A percentile compares a stretch with the other conserved stretches of the same genome.
Conservation (phyloP, 352 stramenopile genomes). For the Phytophthora pinifolia region DNA sequence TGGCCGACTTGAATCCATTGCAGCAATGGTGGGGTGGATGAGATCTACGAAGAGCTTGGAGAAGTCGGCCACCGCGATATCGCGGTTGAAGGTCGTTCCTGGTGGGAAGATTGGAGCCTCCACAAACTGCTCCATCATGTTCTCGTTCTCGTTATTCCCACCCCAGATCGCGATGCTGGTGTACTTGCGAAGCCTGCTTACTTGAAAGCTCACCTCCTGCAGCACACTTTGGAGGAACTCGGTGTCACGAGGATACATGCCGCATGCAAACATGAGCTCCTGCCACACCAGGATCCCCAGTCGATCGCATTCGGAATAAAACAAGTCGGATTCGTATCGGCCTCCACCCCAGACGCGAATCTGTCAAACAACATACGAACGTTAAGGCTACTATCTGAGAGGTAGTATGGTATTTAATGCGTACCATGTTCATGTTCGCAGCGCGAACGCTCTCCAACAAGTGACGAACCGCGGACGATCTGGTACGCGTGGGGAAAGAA, state of each 20-base stretch:
- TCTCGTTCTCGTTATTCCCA: slow-evolving; percentile 91
- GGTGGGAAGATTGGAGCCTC: slow-evolving; percentile 53
- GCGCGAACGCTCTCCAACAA: slow-evolving; percentile 54
- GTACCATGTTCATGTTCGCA: slow-evolving; percentile 87
- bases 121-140: slow-evolving; percentile 84
- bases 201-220: slow-evolving; percentile 65
- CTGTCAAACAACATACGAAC: slow-evolving; percentile 20
- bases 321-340: slow-evolving; percentile 80
- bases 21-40: slow-evolving; percentile 52
- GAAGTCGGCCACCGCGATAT: slow-evolving; percentile 79
- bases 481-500: slow-evolving; percentile 68
- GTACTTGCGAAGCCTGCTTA: slow-evolving; percentile 66
- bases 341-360: slow-evolving; percentile 88
- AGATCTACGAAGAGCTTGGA: slow-evolving; percentile 81
- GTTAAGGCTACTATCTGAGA: background rate
- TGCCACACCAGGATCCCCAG: slow-evolving; percentile 89
- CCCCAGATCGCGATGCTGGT: slow-evolving; percentile 89
- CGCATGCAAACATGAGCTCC: slow-evolving; percentile 91
- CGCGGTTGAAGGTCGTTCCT: slow-evolving; percentile 60
- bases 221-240: slow-evolving; percentile 59
- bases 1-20: slow-evolving; percentile 53
- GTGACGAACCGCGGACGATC: slow-evolving; percentile 37
- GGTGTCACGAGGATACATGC: slow-evolving; percentile 75
- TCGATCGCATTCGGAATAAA: slow-evolving; percentile 82
- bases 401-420: background rate